A percentile compares a stretch with the other conserved stretches of the same genome.
phyloP scores from a whole-genome alignment of 1,284 basidiomycete species.

The Volvariella surrecta region DNA sequence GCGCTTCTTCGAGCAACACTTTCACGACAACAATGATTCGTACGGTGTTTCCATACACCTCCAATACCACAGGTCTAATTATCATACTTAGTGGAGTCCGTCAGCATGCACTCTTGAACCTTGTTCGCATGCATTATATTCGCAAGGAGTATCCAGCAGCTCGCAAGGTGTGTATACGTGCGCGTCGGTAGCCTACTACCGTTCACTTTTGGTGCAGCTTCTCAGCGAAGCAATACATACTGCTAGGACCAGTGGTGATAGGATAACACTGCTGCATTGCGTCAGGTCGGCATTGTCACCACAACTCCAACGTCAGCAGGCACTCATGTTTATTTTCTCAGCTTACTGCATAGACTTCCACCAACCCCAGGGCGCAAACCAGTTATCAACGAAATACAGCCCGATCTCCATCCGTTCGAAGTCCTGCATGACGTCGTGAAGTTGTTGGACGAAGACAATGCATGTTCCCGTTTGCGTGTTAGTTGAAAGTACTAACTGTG shows the following conservation, averaged over 20 bases:
- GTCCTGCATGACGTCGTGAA: constrained; percentile 66
- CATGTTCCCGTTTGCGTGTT: constrained; percentile 17
- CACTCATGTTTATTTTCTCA: constrained; percentile 18
- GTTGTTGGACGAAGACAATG: constrained; percentile 46
- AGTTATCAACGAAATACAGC: constrained; percentile 65
- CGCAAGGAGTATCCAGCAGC: constrained; percentile 59
- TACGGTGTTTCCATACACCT: constrained; percentile 24
- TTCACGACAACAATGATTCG: constrained; percentile 73
- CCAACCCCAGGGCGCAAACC: constrained; percentile 37
- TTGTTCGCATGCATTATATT: constrained; percentile 71
- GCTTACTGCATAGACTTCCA: constrained; percentile 63
- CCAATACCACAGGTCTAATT: not conserved
- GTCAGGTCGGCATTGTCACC: constrained; percentile 41
- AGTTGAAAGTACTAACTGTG: constrained; percentile 1
- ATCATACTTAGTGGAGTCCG: constrained; percentile 49
- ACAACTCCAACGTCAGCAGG: constrained; percentile 8
- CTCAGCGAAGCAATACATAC: constrained; percentile 68
- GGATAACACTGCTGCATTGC: constrained; percentile 65
- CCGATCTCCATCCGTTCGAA: constrained; percentile 67
- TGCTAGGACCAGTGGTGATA: constrained; percentile 63
- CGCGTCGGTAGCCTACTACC: not conserved
- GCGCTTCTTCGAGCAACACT: constrained; percentile 75
- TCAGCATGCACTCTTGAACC: constrained; percentile 67
- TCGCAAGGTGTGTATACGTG: constrained; percentile 39
- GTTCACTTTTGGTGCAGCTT: constrained; percentile 32